Base-by-base conservation (phyloP, 1,284 basidiomycete genomes). In the Cryptococcus sp. region DNA sequence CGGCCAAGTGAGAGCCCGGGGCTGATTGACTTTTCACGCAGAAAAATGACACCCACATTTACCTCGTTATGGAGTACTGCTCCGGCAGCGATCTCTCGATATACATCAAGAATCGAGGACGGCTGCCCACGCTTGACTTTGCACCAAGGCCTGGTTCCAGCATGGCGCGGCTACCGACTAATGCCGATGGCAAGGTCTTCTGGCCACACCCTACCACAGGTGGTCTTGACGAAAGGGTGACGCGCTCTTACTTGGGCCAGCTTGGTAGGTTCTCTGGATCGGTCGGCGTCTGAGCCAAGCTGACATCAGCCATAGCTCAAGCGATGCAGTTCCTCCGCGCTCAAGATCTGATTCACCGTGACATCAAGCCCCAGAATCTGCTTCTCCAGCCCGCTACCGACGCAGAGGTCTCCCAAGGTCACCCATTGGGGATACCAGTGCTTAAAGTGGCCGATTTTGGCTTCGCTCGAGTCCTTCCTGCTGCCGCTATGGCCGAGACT, bases 381-480 rank as follows among this genome's bases (percentile, higher is more conserved):
- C 85, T 98, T 0, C 81, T 98, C 6, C 92, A 88, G 62, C 91
- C 93, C 0, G 86, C 94, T 0, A 84, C 88, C 0, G 82, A 85
- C 0, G 85, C 87, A 50, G 92, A 95, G 68, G 80, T 93, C 13
- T 85, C 85, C 0, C 84, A 88, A 50, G 93, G 94, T 1, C 93
- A 98, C 77, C 93, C 93, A 0, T 77, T 89, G 1, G 93, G 94
- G 16, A 89, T 96, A 0, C 93, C 93, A 0, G 86, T 96, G n/a
- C 85, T 97, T 67, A 95, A 96, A 78, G 87, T 97, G 5, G 96
- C 95, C 23, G 95, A 99, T 78, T 99, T 99, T 77, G 95, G 95
- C 0, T 99, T 99, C 71, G 96, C 96, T 0, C 85, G 96, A 15
- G 90, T 89, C 38, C 82, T 99, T 7, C 93, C 94, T 0, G 90